These are phyloP conservation scores for Cytospora mali DNA, from an alignment of 2,329 filamentous ascomycete genomes.

Conservation along the genomic window DNA sequence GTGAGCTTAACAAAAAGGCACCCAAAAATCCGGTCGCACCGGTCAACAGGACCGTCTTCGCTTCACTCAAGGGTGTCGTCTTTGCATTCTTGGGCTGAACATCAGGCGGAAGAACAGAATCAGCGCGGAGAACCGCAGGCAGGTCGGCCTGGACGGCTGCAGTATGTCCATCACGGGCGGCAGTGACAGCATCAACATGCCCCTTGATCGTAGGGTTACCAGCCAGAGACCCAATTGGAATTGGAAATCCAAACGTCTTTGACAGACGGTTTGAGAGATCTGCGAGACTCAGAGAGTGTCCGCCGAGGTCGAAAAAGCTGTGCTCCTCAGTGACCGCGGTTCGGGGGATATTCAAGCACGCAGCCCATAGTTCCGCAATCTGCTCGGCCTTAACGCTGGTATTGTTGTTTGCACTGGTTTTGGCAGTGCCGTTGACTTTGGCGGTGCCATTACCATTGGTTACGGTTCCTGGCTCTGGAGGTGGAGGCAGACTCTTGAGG, in stretches of 20 bases:
- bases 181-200: constrained; percentile 71
- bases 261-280: constrained; percentile 73
- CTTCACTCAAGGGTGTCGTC: constrained; percentile 63
- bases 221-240: constrained; percentile 71
- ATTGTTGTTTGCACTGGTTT: constrained; percentile 53
- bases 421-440: constrained; percentile 60
- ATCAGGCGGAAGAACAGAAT: constrained; percentile 69
- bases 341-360: constrained; percentile 66
- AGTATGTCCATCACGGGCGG: constrained; percentile 71
- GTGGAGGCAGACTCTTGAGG: constrained; percentile 69
- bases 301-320: constrained; percentile 80
- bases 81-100: constrained; percentile 60
- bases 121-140: constrained; percentile 67
- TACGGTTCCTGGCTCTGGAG: constrained; percentile 47
- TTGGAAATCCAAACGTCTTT: constrained; percentile 70
- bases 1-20: constrained; percentile 70
- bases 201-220: constrained; percentile 72
- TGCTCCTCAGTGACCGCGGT: constrained; percentile 68
- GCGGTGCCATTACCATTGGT: constrained; percentile 45
- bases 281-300: constrained; percentile 77
- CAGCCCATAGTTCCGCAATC: constrained; percentile 73
- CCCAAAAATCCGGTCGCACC: constrained; percentile 78
- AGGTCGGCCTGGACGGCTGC: constrained; percentile 76
- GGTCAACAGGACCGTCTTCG: constrained; percentile 70
- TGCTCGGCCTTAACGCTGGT: constrained; percentile 68